Conservation (phyloP, 1,284 basidiomycete species). For the Vanrija humicola region DNA sequence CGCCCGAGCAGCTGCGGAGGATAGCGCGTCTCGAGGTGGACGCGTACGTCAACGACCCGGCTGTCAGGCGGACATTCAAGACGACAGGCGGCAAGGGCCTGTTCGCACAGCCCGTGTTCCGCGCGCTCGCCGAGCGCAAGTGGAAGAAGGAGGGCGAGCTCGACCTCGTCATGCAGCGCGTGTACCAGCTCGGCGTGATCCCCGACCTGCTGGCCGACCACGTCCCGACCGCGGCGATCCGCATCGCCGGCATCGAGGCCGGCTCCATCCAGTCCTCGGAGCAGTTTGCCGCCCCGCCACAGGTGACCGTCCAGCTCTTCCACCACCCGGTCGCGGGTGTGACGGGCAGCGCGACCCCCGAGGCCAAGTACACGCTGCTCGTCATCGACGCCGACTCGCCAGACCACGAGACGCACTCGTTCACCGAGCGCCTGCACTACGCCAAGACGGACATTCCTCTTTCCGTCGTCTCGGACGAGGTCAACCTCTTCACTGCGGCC, state of each 20-base stretch:
- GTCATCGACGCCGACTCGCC: constrained; percentile 88
- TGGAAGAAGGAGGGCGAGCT: constrained; percentile 82
- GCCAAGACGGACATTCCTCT: constrained; percentile 81
- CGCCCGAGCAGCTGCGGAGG: constrained; percentile 9
- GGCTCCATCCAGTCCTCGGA: constrained; percentile 63
- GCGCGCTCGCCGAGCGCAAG: constrained; percentile 72
- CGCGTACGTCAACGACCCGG: constrained; percentile 43
- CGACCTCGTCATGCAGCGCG: constrained; percentile 85
- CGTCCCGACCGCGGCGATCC: constrained; percentile 55
- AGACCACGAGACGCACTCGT: constrained; percentile 61
- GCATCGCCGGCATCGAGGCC: constrained; percentile 59
- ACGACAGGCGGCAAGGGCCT: constrained; percentile 41
- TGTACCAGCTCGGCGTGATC: constrained; percentile 82
- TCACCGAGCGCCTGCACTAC: constrained; percentile 77
- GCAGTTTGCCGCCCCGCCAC: constrained; percentile 45
- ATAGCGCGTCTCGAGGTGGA: constrained; percentile 38
- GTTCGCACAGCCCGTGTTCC: constrained; percentile 60
- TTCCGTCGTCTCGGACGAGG: constrained; percentile 56
- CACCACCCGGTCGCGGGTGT: constrained; percentile 44
- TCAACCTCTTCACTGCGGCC: constrained; percentile 40
- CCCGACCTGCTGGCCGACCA: constrained; percentile 77
- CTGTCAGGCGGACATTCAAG: constrained; percentile 31
- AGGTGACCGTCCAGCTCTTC: constrained; percentile 25
- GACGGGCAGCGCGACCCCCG: constrained; percentile 55
- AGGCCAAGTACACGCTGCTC: constrained; percentile 79